phyloP scores from a whole-genome alignment of 2,329 filamentous ascomycete genomes.

The Stagonosporopsis rhizophila region DNA sequence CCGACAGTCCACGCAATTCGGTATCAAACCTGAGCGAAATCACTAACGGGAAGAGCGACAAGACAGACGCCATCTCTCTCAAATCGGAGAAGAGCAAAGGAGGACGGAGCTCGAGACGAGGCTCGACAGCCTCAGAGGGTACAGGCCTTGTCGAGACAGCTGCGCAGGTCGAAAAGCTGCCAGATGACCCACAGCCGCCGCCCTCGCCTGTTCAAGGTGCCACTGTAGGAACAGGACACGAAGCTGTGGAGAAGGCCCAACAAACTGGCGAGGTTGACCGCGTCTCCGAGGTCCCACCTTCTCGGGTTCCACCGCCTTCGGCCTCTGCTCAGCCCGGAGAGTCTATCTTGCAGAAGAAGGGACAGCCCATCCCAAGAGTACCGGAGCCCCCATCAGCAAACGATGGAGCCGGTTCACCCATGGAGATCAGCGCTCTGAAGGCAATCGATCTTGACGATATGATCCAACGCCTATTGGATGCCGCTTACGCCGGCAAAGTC shows the following conservation, averaged over 20 bases:
- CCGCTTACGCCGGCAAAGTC: constrained; percentile 93
- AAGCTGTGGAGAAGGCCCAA: constrained; percentile 81
- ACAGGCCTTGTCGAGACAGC: constrained; percentile 38
- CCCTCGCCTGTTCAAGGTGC: constrained; percentile 87
- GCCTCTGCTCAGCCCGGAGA: constrained; percentile 76
- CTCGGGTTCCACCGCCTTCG: constrained; percentile 63
- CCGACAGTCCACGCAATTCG: constrained; percentile 83
- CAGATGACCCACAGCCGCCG: constrained; percentile 60
- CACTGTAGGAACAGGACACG: constrained; percentile 74
- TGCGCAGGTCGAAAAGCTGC: constrained; percentile 44
- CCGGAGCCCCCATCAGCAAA: constrained; percentile 57
- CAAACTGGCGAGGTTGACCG: constrained; percentile 90
- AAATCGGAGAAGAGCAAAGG: constrained; percentile 70
- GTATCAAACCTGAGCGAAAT: constrained; percentile 60
- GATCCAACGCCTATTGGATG: constrained; percentile 92
- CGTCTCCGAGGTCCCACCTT: constrained; percentile 88
- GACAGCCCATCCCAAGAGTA: constrained; percentile 71
- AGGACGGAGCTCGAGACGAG: constrained; percentile 44
- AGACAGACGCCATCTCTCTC: constrained; percentile 76
- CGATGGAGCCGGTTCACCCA: constrained; percentile 62
- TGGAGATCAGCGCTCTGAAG: constrained; percentile 90
- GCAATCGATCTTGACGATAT: constrained; percentile 95
- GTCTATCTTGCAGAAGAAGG: constrained; percentile 86
- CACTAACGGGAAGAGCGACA: constrained; percentile 64
- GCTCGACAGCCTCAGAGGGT: constrained; percentile 44